A percentile compares a stretch with the other conserved stretches of the same genome.
Evolutionary conservation across 2,329 filamentous ascomycete species (phyloP).

Genomic region (Dactylellina haptotyla): DNA sequence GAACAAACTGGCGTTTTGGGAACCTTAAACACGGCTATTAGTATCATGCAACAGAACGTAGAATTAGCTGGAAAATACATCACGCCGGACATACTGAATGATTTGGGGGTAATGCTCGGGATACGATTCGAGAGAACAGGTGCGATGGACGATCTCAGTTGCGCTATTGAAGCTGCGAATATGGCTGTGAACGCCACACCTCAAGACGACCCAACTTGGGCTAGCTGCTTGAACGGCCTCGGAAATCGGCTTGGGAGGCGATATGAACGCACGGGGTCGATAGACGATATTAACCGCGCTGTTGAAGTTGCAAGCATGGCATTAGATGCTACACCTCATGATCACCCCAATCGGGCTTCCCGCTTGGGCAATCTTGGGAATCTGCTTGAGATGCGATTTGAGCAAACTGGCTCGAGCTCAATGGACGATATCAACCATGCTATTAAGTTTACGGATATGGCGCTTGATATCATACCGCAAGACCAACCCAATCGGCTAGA

Average conservation of each 20-base stretch:
- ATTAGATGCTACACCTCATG: background rate
- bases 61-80: conserved; percentile 9
- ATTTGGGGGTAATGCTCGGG: background rate
- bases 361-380: background rate
- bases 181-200: background rate
- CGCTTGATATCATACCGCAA: no score
- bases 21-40: conserved; percentile 16
- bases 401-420: background rate
- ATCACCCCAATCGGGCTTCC: background rate
- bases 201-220: background rate
- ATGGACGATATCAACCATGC: background rate
- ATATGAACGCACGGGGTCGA: background rate
- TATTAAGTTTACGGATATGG: no score
- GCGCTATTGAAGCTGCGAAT: conserved; percentile 1
- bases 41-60: conserved; percentile 14
- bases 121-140: background rate
- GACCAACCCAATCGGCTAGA: no score
- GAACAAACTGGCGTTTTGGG: conserved; percentile 15
- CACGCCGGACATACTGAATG: background rate
- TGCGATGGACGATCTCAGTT: background rate
- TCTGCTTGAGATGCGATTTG: background rate
- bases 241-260: background rate
- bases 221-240: background rate
- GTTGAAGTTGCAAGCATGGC: background rate
- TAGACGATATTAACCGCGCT: background rate